Evolutionary conservation across 2,329 filamentous ascomycete species (phyloP).

Genomic region (Ceratocystis cubensis): DNA sequence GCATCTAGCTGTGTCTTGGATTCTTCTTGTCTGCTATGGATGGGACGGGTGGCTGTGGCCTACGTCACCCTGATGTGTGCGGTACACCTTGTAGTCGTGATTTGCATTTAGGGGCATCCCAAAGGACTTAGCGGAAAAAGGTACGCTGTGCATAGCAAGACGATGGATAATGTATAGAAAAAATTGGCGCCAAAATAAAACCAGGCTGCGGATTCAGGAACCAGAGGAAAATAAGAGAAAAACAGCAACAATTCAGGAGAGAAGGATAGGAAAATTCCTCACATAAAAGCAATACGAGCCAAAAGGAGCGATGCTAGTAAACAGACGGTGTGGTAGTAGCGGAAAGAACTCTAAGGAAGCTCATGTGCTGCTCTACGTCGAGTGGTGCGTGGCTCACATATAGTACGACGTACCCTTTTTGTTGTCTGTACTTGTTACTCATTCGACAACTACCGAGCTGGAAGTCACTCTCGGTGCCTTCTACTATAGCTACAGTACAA

Average conservation of each 20-base stretch:
- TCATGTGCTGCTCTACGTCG: too few species aligned
- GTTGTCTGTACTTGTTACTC: background rate
- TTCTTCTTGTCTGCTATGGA: background rate
- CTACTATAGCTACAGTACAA: background rate
- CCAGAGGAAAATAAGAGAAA: background rate
- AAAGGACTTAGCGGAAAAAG: background rate
- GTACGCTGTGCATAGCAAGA: background rate
- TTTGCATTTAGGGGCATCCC: background rate
- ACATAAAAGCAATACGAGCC: background rate
- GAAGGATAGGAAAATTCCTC: background rate
- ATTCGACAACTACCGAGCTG: constrained; percentile 7
- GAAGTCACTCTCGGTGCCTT: background rate
- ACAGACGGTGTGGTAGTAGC: too few species aligned
- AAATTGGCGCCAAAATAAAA: background rate
- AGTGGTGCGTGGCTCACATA: background rate
- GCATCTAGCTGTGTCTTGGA: background rate
- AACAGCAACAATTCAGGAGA: background rate
- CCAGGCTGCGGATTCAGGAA: background rate
- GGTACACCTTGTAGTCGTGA: background rate
- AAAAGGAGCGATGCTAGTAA: background rate
- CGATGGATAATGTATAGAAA: background rate
- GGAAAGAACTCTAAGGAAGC: too few species aligned
- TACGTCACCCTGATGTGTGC: background rate
- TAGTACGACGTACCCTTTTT: background rate
- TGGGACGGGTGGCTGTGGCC: background rate